Base-by-base conservation (phyloP, 495 filamentous ascomycete species). In the Thermothielavioides terrestris region DNA sequence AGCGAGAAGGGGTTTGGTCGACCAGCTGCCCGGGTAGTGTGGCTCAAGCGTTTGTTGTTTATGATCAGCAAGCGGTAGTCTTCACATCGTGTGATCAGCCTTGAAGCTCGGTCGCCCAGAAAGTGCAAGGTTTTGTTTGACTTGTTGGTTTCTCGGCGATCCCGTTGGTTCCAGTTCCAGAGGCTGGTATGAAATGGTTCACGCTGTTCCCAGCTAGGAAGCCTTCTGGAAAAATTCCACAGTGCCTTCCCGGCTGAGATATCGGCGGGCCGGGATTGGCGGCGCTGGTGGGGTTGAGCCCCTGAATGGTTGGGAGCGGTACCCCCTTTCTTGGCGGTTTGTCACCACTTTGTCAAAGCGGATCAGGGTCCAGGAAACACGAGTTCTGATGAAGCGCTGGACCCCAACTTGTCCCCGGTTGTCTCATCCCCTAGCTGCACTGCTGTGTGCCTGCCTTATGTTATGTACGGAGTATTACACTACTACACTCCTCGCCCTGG, bases 171-270 rank as follows among this genome's bases (percentile, higher is more conserved):
- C 27, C 44, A 47, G 27, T 6, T 10, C 27, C 21, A 34, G 10
- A 4, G 26, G 6, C 17, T 21, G 42, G 6, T 10, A 18, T 7
- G 18, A 12, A 25, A 10, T 21, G 23, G 25, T 48, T 30, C 40
- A 45, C 38, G 14, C 21, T 6, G 3, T 39, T 18, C 46, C 52
- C 15, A 46, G 15, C 21, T 27, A 31, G 53, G 46, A 55, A 55
- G 23, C 5, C n/a, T 55, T 55, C 53, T 23, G 46, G 53, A 55
- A 55, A 39, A 46, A n/a, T 39, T 54, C 46, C 21, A 23, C 17
- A 9, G 32, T 26, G n/a, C 9, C 20, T 12, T 46, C 18, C 26
- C 26, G 35, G 25, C 15, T 21, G 15, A 21, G 17, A 6, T n/a
- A 10, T 40, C 35, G 17, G 23, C 45, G 35, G 45, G 37, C 38